Evolutionary conservation across 1,284 basidiomycete genomes (phyloP).

Genomic region (Sporisorium scitamineum): DNA sequence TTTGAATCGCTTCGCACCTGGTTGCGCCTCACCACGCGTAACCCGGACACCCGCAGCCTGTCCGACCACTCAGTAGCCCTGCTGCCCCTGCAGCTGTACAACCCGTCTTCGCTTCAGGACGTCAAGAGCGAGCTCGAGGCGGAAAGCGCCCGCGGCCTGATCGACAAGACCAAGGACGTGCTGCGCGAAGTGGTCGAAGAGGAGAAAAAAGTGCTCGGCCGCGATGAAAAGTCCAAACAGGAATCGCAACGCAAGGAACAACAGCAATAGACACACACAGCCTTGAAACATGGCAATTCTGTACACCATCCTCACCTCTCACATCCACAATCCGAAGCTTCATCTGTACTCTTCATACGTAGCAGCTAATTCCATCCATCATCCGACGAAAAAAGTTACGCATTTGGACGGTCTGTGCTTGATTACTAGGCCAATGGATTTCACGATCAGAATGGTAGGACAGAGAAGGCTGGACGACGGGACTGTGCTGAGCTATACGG

Average conservation of each 20-base stretch:
- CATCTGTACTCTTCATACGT: constrained; percentile 2
- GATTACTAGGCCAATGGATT: background rate
- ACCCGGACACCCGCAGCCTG: constrained; percentile 14
- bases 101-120: constrained; percentile 17
- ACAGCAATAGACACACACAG: constrained; percentile 15
- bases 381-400: background rate
- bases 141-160: constrained; percentile 36
- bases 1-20: constrained; percentile 36
- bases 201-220: constrained; percentile 46
- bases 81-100: constrained; percentile 52
- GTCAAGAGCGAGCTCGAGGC: constrained; percentile 33
- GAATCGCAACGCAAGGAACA: constrained; percentile 25
- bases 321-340: background rate
- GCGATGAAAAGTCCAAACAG: constrained; percentile 20
- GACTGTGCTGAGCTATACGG: background rate
- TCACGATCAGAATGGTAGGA: background rate
- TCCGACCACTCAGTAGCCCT: constrained; percentile 32
- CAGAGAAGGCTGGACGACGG: background rate
- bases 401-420: background rate
- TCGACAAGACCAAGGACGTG: constrained; percentile 58
- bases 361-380: constrained; percentile 8
- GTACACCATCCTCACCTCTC: background rate
- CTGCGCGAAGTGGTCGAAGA: constrained; percentile 57
- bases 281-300: background rate
- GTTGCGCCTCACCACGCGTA: constrained; percentile 38